Base-by-base conservation (phyloP, 352 stramenopile genomes). In the Pythium phragmiticola region DNA sequence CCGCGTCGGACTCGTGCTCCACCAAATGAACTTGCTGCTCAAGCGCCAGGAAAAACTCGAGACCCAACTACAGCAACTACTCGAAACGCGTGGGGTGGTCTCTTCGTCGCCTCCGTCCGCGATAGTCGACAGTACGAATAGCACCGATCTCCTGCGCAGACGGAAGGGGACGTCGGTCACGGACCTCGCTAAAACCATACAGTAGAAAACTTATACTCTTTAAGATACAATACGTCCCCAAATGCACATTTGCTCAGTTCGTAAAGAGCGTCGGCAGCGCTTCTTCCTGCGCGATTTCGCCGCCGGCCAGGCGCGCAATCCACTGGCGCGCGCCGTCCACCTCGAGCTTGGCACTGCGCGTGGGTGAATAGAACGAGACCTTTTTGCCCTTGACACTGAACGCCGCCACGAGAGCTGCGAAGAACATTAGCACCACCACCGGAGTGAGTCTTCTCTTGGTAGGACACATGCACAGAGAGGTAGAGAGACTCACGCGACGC, bases 331-430 rank as follows among this genome's bases (percentile, higher is more conserved):
- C 63, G 28, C 73, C 62, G n/a, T 87, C 72, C 4, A 78, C 19
- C 46, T 51, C 77, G 19, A 58, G 2, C 21, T 53, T 42, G 17
- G 53, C 53, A 36, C 37, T 57, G 57, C 43, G 48, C 17, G 12
- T 54, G 12, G 42, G 21, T 19, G 71, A 55, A 19, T 80, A 69
- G 45, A 87, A 46, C 19, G 78, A 68, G 8, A 89, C 80, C 53
- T 92, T 92, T 54, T 84, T 85, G 43, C 80, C 82, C 56, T 84
- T 87, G 41, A 75, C 74, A 30, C 73, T 87, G 19, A 83, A 75
- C 0, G 69, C 77, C 12, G 88, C 71, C 21, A 90, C 57, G 21
- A 92, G 88, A 0, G 81, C 81, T 90, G 26, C 9, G 47, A 30
- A 30, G 26, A 30, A 30, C 2, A 36, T 17, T 6, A 7, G 30